A percentile compares a stretch with the other conserved stretches of the same genome.
phyloP scores from a whole-genome alignment of 495 filamentous ascomycete genomes.

The Aspergillus bridgeri region DNA sequence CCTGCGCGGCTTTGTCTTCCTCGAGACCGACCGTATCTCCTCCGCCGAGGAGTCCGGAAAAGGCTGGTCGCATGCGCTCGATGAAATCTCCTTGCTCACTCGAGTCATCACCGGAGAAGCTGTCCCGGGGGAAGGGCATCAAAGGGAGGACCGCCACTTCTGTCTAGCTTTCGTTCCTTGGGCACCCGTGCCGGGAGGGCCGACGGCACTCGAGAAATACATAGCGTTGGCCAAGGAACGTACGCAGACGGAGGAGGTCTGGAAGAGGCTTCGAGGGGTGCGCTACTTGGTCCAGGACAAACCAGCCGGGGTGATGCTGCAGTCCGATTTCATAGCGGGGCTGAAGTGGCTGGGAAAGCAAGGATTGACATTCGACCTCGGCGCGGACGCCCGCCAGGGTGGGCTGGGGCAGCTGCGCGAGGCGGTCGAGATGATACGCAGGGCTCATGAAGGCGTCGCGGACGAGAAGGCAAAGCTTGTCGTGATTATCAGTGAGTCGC shows the following conservation, averaged over 20 bases:
- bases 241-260: slow-evolving; percentile 31
- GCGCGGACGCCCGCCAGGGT: slow-evolving; percentile 67
- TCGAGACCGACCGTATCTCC: slow-evolving; percentile 76
- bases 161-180: slow-evolving; percentile 72
- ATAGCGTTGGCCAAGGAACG: slow-evolving; percentile 40
- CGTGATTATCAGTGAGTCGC: slow-evolving; percentile 60
- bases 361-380: slow-evolving; percentile 72
- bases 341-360: slow-evolving; percentile 62
- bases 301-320: slow-evolving; percentile 56
- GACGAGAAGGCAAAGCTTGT: slow-evolving; percentile 58
- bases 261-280: slow-evolving; percentile 63
- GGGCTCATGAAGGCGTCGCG: slow-evolving; percentile 53
- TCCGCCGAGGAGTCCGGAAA: slow-evolving; percentile 43
- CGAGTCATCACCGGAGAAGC: slow-evolving; percentile 61
- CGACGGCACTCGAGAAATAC: slow-evolving; percentile 46
- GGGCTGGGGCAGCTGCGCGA: slow-evolving; percentile 71
- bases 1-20: slow-evolving; percentile 68
- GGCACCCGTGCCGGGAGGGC: slow-evolving; percentile 70
- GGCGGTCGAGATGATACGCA: slow-evolving; percentile 67
- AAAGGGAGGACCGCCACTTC: slow-evolving; percentile 41
- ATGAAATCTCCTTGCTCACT: slow-evolving; percentile 64
- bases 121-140: slow-evolving; percentile 57
- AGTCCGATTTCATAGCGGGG: slow-evolving; percentile 60
- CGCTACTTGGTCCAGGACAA: slow-evolving; percentile 81
- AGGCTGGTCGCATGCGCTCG: slow-evolving; percentile 59